A percentile compares a stretch with the other conserved stretches of the same genome.
phyloP scores from a whole-genome alignment of 129 eudicot species.

The Dittrichia graveolens region DNA sequence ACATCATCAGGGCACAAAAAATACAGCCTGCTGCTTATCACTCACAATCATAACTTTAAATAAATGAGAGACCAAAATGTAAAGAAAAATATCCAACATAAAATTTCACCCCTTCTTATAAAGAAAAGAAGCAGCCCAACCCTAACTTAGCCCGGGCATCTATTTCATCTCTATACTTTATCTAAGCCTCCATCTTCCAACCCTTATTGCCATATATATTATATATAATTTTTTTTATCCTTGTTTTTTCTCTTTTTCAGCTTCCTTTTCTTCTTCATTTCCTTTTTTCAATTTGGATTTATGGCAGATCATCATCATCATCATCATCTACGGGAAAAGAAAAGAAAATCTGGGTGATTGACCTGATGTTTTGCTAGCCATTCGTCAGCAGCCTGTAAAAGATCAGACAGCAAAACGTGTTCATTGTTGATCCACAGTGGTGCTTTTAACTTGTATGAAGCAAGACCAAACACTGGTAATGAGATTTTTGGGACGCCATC shows the following conservation, averaged over 20 bases:
- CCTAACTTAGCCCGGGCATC: not conserved
- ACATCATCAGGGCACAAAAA: constrained; percentile 39
- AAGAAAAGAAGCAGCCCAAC: constrained; percentile 18
- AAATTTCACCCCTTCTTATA: not conserved
- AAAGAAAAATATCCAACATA: constrained; percentile 2
- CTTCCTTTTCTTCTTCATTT: not conserved
- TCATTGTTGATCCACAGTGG: constrained; percentile 71
- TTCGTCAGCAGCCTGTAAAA: constrained; percentile 70
- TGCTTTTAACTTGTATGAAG: constrained; percentile 78
- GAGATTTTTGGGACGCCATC: constrained; percentile 63
- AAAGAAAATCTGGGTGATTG: constrained; percentile 91
- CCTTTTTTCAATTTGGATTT: not conserved
- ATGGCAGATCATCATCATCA: not conserved
- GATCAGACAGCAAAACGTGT: constrained; percentile 43
- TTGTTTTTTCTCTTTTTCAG: too few relatives aligned
- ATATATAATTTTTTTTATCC: too few relatives aligned
- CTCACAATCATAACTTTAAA: constrained; percentile 22
- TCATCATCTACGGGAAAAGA: constrained; percentile 71
- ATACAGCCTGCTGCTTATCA: constrained; percentile 41
- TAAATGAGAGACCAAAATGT: constrained; percentile 31
- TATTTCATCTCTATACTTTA: constrained; percentile 10
- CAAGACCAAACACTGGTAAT: constrained; percentile 87
- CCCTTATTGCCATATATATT: constrained; percentile 22
- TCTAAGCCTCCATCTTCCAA: constrained; percentile 19
- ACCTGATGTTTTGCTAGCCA: constrained; percentile 67